A percentile compares a stretch with the other conserved stretches of the same genome.
These are phyloP conservation scores for Lactarius quietus DNA, from an alignment of 768 basidiomycete genomes.

Conservation along the genomic window DNA sequence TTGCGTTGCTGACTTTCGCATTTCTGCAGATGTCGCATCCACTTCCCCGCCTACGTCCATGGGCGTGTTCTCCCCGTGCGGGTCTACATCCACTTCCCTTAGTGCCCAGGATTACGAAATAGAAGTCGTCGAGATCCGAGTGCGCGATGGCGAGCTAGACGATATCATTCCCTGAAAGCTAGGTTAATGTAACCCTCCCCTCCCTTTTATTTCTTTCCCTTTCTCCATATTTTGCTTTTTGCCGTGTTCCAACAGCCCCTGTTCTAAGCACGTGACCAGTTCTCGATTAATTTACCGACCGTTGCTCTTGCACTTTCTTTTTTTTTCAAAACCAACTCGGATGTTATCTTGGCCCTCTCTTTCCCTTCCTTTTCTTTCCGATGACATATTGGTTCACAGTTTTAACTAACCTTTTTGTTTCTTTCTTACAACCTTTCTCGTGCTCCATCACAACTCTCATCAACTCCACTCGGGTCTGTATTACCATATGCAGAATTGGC, in stretches of 20 bases:
- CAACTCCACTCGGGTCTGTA: constrained; percentile 17
- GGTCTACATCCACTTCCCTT: constrained; percentile 51
- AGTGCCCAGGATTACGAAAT: constrained; percentile 65
- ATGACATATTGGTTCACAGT: background rate
- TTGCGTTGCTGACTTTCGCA: background rate
- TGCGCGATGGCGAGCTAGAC: constrained; percentile 72
- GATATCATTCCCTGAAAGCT: constrained; percentile 60
- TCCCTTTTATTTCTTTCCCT: background rate
- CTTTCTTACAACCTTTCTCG: background rate
- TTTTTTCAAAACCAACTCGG: background rate
- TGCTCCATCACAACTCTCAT: constrained; percentile 18
- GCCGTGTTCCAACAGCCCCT: background rate
- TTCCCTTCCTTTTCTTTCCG: background rate
- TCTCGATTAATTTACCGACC: constrained; percentile 10
- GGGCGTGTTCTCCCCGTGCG: constrained; percentile 64
- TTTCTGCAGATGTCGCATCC: constrained; percentile 64
- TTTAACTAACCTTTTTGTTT: background rate
- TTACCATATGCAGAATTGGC: constrained; percentile 12
- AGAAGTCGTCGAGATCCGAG: constrained; percentile 85
- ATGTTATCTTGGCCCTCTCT: background rate
- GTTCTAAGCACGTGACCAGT: background rate
- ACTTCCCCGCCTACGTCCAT: constrained; percentile 73
- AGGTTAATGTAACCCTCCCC: background rate
- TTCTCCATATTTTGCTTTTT: background rate
- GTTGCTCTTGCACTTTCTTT: background rate